phyloP scores from a whole-genome alignment of 345 rosid species.

The Citrus cavaleriei region DNA sequence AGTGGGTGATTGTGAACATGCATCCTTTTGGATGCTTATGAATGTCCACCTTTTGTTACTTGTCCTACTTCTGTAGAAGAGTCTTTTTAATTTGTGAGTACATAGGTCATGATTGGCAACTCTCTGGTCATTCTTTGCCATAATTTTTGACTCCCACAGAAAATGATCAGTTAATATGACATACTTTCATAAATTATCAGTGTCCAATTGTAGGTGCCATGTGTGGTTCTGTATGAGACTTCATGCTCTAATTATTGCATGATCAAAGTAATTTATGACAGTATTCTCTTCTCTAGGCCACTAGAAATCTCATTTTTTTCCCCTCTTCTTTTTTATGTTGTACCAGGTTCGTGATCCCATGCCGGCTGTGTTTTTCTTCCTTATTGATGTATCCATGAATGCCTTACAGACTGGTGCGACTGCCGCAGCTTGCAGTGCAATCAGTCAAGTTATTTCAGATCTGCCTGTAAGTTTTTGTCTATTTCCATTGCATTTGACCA shows the following conservation, averaged over 20 bases:
- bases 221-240: neutral
- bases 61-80: neutral
- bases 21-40: neutral
- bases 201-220: neutral
- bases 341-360: slow-evolving; percentile 95
- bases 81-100: neutral
- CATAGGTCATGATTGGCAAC: neutral
- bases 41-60: neutral
- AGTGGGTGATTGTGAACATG: neutral
- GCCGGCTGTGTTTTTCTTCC: slow-evolving; percentile 95
- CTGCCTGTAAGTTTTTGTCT: slow-evolving; percentile 70
- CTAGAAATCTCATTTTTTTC: neutral
- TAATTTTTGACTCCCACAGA: neutral
- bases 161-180: neutral
- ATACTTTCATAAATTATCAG: neutral
- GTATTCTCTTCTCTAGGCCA: neutral
- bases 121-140: neutral
- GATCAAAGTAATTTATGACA: neutral
- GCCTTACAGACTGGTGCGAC: slow-evolving; percentile 95
- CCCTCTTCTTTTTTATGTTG: neutral
- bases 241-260: neutral
- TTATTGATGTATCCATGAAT: slow-evolving; percentile 93
- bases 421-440: slow-evolving; percentile 96
- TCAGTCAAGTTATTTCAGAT: slow-evolving; percentile 86
- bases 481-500: slow-evolving; percentile 2